phyloP scores from a whole-genome alignment of 1,139 yeast genomes.

The Taiozyma sp. region DNA sequence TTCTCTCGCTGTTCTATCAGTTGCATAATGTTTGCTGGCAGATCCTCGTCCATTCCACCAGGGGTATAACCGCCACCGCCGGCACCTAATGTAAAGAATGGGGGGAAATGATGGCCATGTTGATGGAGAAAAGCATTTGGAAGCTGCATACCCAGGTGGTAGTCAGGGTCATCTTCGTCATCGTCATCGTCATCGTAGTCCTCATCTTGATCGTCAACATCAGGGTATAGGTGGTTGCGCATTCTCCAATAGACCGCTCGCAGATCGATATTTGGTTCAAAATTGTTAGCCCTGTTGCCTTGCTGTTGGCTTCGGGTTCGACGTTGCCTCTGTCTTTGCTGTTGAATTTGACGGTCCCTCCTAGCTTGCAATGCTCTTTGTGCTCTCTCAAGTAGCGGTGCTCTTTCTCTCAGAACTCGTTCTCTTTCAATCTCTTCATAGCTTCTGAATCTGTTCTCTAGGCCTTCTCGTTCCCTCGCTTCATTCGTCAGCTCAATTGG shows the following conservation, averaged over 20 bases:
- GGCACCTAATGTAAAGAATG: not conserved
- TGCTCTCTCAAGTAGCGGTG: not conserved
- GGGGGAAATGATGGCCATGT: not conserved
- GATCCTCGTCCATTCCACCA: constrained; percentile 23
- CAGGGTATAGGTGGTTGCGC: not conserved
- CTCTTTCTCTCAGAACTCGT: not conserved
- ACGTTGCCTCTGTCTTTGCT: not conserved
- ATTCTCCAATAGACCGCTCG: not conserved
- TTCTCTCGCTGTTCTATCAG: constrained; percentile 32
- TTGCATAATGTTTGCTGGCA: constrained; percentile 30
- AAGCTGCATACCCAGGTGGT: not conserved
- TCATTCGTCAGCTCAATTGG: not conserved
- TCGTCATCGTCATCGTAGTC: constrained; percentile 1
- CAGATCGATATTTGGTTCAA: not conserved
- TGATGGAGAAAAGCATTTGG: not conserved
- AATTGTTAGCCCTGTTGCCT: not conserved
- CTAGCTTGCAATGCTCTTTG: not conserved
- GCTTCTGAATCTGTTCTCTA: not conserved
- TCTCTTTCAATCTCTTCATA: not conserved
- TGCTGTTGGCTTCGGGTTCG: not conserved
- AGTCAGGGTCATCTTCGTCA: constrained; percentile 1
- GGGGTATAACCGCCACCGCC: not conserved
- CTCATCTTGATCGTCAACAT: not conserved
- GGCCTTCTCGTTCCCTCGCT: not conserved
- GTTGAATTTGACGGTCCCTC: not conserved